phyloP scores from a whole-genome alignment of 768 basidiomycete species.

The Amanita thiersii region DNA sequence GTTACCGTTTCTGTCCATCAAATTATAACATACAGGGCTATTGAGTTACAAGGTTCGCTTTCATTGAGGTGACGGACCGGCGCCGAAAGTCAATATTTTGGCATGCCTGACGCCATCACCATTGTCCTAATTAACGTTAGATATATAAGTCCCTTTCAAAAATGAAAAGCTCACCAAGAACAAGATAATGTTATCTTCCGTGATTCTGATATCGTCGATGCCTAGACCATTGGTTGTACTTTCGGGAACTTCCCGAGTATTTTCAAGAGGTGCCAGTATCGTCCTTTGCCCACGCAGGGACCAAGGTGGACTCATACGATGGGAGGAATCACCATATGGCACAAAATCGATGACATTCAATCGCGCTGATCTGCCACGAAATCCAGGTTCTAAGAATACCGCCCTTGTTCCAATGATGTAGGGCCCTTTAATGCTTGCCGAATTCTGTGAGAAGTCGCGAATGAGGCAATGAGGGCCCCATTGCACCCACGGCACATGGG shows the following conservation, averaged over 20 bases:
- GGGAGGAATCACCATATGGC: slow-evolving; percentile 28
- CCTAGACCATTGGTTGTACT: slow-evolving; percentile 34
- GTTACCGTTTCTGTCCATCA: not conserved
- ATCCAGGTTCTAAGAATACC: slow-evolving; percentile 32
- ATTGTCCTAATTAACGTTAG: slow-evolving; percentile 23
- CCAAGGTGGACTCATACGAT: slow-evolving; percentile 27
- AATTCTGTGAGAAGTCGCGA: slow-evolving; percentile 26
- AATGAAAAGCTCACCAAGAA: slow-evolving; percentile 33
- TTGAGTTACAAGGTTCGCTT: slow-evolving; percentile 9
- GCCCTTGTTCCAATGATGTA: slow-evolving; percentile 39
- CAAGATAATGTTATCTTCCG: slow-evolving; percentile 54
- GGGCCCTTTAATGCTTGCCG: slow-evolving; percentile 26
- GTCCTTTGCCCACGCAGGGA: slow-evolving; percentile 32
- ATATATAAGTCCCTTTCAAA: not conserved
- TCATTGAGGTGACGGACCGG: slow-evolving; percentile 6
- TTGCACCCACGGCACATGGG: slow-evolving; percentile 42
- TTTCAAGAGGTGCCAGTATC: slow-evolving; percentile 32
- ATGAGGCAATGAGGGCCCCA: slow-evolving; percentile 47
- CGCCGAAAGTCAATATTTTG: slow-evolving; percentile 41
- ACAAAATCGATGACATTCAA: slow-evolving; percentile 38
- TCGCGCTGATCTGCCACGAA: slow-evolving; percentile 17
- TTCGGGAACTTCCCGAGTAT: slow-evolving; percentile 31
- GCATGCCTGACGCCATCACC: slow-evolving; percentile 29
- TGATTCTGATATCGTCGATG: slow-evolving; percentile 44
- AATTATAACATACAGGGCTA: not conserved